phyloP scores from a whole-genome alignment of 1,139 yeast species.

The Saccharomyces uvarum region DNA sequence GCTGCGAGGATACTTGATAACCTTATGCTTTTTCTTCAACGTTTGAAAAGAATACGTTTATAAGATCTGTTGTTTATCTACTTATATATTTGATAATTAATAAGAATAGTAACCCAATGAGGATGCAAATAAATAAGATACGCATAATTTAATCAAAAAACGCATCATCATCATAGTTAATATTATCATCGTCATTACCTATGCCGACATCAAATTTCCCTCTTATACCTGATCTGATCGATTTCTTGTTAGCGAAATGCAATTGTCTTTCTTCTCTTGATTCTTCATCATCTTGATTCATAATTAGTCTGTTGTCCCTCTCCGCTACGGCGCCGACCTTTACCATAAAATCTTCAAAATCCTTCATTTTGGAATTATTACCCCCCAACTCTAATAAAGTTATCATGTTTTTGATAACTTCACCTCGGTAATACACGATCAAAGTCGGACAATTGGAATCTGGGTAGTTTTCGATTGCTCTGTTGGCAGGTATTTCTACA shows the following conservation, averaged over 20 bases:
- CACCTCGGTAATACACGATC: slow-evolving; percentile 65
- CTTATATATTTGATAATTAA: neutral
- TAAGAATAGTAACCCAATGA: neutral
- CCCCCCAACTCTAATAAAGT: slow-evolving; percentile 83
- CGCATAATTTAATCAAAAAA: slow-evolving; percentile 34
- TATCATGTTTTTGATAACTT: slow-evolving; percentile 69
- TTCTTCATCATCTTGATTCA: slow-evolving; percentile 57
- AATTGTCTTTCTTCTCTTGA: slow-evolving; percentile 41
- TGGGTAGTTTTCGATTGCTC: slow-evolving; percentile 90
- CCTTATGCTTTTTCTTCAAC: neutral
- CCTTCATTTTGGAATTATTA: slow-evolving; percentile 57
- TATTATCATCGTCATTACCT: slow-evolving; percentile 36
- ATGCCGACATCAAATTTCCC: slow-evolving; percentile 35
- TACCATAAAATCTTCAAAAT: slow-evolving; percentile 64
- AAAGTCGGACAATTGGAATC: slow-evolving; percentile 86
- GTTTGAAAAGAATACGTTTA: neutral
- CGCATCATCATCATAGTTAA: slow-evolving; percentile 38
- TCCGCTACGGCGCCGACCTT: slow-evolving; percentile 55
- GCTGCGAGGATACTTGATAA: neutral
- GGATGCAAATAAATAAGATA: slow-evolving; percentile 2
- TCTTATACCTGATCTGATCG: slow-evolving; percentile 38
- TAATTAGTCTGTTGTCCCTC: slow-evolving; percentile 56
- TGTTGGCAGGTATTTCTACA: slow-evolving; percentile 78
- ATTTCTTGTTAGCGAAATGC: slow-evolving; percentile 45
- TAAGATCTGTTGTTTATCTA: neutral